Evolutionary conservation across 495 filamentous ascomycete species (phyloP), one percentile per base, ranked within the genome.

Genomic region (Trypethelium eluteriae): DNA sequence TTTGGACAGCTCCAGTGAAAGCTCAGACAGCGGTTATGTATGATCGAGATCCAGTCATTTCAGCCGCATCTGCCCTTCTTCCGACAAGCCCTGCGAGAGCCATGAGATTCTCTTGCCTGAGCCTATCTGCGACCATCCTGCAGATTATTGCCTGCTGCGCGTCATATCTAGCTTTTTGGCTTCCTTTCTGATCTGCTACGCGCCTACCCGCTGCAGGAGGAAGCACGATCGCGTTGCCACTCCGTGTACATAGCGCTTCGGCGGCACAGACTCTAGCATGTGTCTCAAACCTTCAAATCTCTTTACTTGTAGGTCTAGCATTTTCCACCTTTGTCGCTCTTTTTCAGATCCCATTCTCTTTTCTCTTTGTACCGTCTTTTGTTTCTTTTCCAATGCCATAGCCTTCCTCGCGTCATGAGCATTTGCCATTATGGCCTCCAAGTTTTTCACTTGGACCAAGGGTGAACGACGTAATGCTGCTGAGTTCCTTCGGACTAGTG

Each of bases 391-490:
- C 18, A 35, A 7, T 36, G 53, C 32, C 32, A n/a, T 35, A 34
- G 2, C 14, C 49, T 53, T 59, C 0, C 18, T 6, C 14, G 10
- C 53, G 53, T 59, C 7, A 59, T 71, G 64, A 49, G 34, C 14
- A 62, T 57, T 44, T 56, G 38, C 10, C 34, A 65, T 62, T 9
- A 76, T 77, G 75, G 71, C 74, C 4, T 72, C 74, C 49, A 76
- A 74, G 59, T 73, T 76, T 68, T 75, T 76, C 49, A 75, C 75
- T 53, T 77, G 75, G 75, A 73, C 75, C 36, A 77, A 77, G 62
- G 73, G 73, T 36, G 74, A 75, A 62, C 67, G 72, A 14, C 67
- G 70, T 34, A 69, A 70, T 39, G 63, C 67, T 0, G 14, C 68
- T 9, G 73, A 70, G 39, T 38, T 61, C 12, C 64, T 68, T 38